These are phyloP conservation scores for Aulographum hederae DNA, from an alignment of 2,329 filamentous ascomycete species.

Conservation along the genomic window DNA sequence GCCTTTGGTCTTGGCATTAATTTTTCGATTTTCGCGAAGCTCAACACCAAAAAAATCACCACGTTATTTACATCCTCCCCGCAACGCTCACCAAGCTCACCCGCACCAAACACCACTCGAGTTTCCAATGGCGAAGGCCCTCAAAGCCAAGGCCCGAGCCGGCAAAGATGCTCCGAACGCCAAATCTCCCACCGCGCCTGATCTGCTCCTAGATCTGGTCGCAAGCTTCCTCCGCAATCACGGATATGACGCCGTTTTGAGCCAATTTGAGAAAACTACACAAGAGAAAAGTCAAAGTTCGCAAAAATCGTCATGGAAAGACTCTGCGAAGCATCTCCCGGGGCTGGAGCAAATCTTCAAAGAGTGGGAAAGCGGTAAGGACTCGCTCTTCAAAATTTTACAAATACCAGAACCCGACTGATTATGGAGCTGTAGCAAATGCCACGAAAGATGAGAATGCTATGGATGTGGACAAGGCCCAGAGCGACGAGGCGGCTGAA, in stretches of 20 bases:
- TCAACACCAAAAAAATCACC: too few relatives aligned
- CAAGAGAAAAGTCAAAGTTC: too few relatives aligned
- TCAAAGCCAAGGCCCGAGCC: neutral
- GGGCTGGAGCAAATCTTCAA: slow-evolving; percentile 10
- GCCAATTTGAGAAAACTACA: slow-evolving; percentile 10
- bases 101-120: too few relatives aligned
- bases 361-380: slow-evolving; percentile 11
- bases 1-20: too few relatives aligned
- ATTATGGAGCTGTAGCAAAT: slow-evolving; percentile 1
- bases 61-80: too few relatives aligned
- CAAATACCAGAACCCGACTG: neutral
- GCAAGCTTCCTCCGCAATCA: slow-evolving; percentile 15
- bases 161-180: neutral
- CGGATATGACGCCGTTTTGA: slow-evolving; percentile 14
- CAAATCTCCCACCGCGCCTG: too few relatives aligned
- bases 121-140: too few relatives aligned
- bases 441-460: neutral
- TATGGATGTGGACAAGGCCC: slow-evolving; percentile 1
- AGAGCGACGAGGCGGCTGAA: slow-evolving; percentile 4
- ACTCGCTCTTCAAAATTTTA: too few relatives aligned
- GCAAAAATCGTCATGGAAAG: slow-evolving; percentile 3
- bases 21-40: too few relatives aligned
- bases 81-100: too few relatives aligned
- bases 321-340: slow-evolving; percentile 7
- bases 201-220: too few relatives aligned